Evolutionary conservation across 2,329 filamentous ascomycete genomes (phyloP), one percentile per base, ranked within the genome.

Genomic region (Elsinoe batatas): DNA sequence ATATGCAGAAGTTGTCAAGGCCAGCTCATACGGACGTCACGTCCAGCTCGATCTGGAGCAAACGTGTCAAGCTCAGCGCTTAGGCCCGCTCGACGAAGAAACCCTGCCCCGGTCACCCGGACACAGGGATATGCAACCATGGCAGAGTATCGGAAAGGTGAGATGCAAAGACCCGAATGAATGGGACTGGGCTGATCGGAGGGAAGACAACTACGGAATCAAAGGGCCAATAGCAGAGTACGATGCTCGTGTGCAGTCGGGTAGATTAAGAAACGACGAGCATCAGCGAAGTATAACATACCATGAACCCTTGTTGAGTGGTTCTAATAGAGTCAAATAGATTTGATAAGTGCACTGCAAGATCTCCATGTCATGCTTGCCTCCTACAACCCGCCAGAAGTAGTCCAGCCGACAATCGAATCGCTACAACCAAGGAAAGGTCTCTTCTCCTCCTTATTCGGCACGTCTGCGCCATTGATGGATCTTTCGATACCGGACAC

Each of bases 331-430:
- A 30, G 26, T 30, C 26, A 30, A 26, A 38, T 59, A 91, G 88
- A 84, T 40, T 91, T 98, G 62, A 91, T 98, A 63, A 82, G 93
- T 67, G 87, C 82, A 64, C 78, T 98, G 5, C 89, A 98, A 71
- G 84, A 91, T 67, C 81, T 98, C 11, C 88, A 96, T 71, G 82
- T 94, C 58, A 88, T 89, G 65, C 78, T 98, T 42, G 75, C 79
- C 59, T 71, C 78, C 54, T 98, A 97, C 72, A 69, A 77, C 1
- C 83, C 90, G 13, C 87, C 84, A 0, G 76, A 81, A 8, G 87
- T 96, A 33, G 72, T 86, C 33, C 88, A 87, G 60, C 91, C 91
- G 5, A 86, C 79, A 17, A 74, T 91, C 62, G 87, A 91, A 58
- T 85, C 84, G 4, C 76, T 84, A 5, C 76, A 81, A 53, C 74